A percentile compares a stretch with the other conserved stretches of the same genome.
phyloP scores from a whole-genome alignment of 1,284 basidiomycete species.

The Lentinula novae-zelandiae region DNA sequence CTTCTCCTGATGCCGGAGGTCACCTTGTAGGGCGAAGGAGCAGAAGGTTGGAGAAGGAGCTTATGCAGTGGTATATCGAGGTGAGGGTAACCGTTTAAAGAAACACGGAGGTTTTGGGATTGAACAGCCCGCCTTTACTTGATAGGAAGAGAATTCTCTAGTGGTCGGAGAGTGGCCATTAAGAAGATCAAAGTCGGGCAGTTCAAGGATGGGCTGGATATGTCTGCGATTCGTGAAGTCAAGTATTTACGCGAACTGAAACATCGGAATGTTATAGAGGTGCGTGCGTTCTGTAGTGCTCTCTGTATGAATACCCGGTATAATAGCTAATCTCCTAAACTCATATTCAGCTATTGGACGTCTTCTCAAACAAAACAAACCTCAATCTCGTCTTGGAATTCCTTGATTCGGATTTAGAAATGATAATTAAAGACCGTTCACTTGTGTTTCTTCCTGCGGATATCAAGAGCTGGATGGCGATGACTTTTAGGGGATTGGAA shows the following conservation, averaged over 20 bases:
- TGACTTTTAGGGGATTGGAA: constrained; percentile 94
- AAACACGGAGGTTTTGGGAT: not conserved
- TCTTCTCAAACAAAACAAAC: constrained; percentile 95
- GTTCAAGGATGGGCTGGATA: constrained; percentile 97
- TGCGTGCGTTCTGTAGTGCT: constrained; percentile 40
- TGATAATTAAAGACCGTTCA: constrained; percentile 90
- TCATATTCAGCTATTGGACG: constrained; percentile 78
- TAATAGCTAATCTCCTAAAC: not conserved
- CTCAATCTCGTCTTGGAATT: constrained; percentile 98
- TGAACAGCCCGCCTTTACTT: too few species aligned
- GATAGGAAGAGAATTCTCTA: constrained; percentile 65
- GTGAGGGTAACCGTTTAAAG: constrained; percentile 34
- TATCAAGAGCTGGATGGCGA: constrained; percentile 99
- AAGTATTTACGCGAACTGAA: constrained; percentile 93
- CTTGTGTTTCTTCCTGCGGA: constrained; percentile 93
- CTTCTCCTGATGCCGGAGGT: not conserved
- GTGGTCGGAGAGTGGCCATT: constrained; percentile 83
- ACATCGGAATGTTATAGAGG: constrained; percentile 95
- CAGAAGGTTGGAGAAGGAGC: constrained; percentile 94
- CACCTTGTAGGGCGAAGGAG: constrained; percentile 66
- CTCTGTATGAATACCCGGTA: too few species aligned
- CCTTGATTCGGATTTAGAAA: constrained; percentile 95
- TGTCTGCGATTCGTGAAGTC: constrained; percentile 98
- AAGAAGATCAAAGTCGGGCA: constrained; percentile 98
- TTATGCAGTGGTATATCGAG: constrained; percentile 96